These are phyloP conservation scores for Ophiosphaerella narmari DNA, from an alignment of 2,329 filamentous ascomycete species.

Conservation along the genomic window DNA sequence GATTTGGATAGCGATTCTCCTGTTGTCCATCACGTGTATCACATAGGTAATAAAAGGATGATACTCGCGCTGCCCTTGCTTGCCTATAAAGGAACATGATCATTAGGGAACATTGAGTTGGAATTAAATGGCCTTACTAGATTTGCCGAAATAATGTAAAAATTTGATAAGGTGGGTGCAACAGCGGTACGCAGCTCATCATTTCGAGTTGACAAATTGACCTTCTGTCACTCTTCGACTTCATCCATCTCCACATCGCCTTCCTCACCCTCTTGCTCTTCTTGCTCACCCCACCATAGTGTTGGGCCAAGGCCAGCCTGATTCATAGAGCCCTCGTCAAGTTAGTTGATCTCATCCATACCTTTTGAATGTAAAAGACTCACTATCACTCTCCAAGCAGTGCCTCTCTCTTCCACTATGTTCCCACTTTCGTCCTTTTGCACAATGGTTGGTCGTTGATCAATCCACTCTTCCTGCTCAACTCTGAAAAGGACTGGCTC, in stretches of 20 bases:
- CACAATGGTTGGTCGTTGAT: constrained; percentile 82
- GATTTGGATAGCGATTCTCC: no score
- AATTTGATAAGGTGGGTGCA: no score
- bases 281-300: constrained; percentile 51
- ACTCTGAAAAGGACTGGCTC: constrained; percentile 88
- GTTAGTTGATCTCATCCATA: constrained; percentile 10
- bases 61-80: no score
- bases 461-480: constrained; percentile 86
- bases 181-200: not conserved
- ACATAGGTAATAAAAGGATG: no score
- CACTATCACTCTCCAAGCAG: constrained; percentile 70
- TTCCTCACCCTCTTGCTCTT: constrained; percentile 35
- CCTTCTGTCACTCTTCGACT: constrained; percentile 18
- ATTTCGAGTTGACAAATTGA: not conserved
- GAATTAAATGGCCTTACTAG: no score
- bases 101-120: no score
- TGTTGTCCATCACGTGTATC: no score
- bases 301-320: constrained; percentile 54
- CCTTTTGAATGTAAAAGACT: constrained; percentile 11
- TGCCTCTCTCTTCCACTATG: constrained; percentile 65
- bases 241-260: constrained; percentile 35
- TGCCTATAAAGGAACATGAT: no score
- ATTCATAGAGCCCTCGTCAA: constrained; percentile 51
- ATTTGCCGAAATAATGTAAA: no score
- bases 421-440: constrained; percentile 66